Evolutionary conservation across 2,329 filamentous ascomycete genomes (phyloP).

Genomic region (Karstenula rhodostoma): DNA sequence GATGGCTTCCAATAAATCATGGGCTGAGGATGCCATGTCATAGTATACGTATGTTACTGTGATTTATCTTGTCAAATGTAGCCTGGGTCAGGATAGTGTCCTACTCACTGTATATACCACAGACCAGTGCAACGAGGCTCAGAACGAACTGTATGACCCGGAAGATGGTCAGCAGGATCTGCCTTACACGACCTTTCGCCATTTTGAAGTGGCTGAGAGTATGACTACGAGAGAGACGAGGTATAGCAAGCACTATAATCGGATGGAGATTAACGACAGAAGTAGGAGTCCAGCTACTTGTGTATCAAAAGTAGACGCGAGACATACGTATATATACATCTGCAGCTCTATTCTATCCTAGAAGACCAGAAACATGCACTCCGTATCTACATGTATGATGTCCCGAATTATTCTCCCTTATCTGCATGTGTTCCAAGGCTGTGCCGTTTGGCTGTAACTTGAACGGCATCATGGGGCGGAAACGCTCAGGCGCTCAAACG

Average conservation of each 20-base stretch:
- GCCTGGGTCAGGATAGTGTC: neutral
- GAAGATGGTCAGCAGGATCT: slow-evolving; percentile 14
- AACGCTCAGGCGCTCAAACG: slow-evolving; percentile 5
- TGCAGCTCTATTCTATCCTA: no score
- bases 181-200: slow-evolving; percentile 13
- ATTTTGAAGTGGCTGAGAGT: neutral
- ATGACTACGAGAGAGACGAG: neutral
- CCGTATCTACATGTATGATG: neutral
- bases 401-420: neutral
- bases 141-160: slow-evolving; percentile 19
- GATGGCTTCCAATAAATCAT: slow-evolving; percentile 9
- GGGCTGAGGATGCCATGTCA: slow-evolving; percentile 14
- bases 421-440: neutral
- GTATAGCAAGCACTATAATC: neutral
- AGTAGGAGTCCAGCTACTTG: slow-evolving; percentile 1
- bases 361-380: neutral
- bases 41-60: slow-evolving; percentile 19
- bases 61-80: neutral
- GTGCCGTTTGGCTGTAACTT: slow-evolving; percentile 5
- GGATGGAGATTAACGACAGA: neutral
- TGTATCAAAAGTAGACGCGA: neutral
- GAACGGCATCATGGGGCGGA: slow-evolving; percentile 13
- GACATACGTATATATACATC: slow-evolving; percentile 4
- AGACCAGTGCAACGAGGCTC: slow-evolving; percentile 12
- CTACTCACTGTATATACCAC: slow-evolving; percentile 18